Evolutionary conservation across 23 red algal genomes (phyloP).

Genomic region (Gracilariopsis chorda): DNA sequence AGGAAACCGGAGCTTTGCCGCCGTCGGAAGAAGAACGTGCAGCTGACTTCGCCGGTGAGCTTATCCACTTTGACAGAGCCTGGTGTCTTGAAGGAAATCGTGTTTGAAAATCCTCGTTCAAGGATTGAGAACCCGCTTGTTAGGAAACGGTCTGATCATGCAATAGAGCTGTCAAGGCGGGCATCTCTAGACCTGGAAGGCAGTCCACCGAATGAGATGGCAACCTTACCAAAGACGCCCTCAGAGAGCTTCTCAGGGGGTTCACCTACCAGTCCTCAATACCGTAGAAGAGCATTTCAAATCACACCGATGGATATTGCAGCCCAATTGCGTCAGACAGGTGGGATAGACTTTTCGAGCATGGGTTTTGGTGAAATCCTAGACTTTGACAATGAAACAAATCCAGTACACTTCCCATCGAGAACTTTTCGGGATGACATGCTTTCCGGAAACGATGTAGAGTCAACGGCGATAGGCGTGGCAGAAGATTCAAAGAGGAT

Average conservation of each 20-base stretch:
- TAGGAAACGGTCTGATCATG: conserved; percentile 3
- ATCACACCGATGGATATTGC: conserved; percentile 47
- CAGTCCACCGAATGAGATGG: background rate
- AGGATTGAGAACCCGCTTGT: background rate
- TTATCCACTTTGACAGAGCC: background rate
- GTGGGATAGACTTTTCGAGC: background rate
- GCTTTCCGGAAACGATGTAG: background rate
- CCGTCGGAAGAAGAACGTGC: background rate
- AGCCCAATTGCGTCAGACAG: conserved; percentile 7
- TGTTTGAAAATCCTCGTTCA: too few relatives aligned
- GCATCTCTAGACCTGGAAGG: background rate
- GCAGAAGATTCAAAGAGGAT: background rate
- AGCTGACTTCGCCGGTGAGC: background rate
- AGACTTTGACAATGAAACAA: background rate
- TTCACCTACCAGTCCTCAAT: background rate
- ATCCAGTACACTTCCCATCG: background rate
- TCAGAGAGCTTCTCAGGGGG: conserved; percentile 3
- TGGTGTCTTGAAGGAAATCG: too few relatives aligned
- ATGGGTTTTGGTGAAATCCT: background rate
- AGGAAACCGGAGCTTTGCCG: conserved; percentile 14
- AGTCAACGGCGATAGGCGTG: background rate
- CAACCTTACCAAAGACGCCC: background rate
- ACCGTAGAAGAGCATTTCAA: conserved; percentile 9
- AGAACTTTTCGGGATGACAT: conserved; percentile 17
- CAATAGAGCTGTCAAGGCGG: background rate